Evolutionary conservation across 768 basidiomycete species (phyloP), one percentile per base, ranked within the genome.

Genomic region (Ramaria sp.): DNA sequence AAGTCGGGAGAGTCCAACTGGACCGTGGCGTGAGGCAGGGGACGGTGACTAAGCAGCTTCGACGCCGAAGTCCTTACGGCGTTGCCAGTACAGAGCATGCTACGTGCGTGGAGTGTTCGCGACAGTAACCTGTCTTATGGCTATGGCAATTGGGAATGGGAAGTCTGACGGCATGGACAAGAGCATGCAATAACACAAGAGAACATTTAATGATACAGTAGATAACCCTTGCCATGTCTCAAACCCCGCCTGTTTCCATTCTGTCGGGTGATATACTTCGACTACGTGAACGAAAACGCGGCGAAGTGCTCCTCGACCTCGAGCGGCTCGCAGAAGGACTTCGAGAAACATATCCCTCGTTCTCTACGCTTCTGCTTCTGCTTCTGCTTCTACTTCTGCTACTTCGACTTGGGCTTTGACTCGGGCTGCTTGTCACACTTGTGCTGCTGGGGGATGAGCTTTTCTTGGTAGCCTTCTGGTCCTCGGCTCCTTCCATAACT

Each of bases 401-500:
- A 61, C 68, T 70, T 34, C 55, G 13, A 53, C 63, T 60, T 31
- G 52, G 66, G 57, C 63, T 64, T 10, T 60, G 59, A 51, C 64
- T 53, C 7, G 59, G 57, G 49, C 72, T 72, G 17, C 73, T 64
- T 13, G 34, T 10, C 34, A 7, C 34, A 13, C 34, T 37, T 37
- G 3, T 2, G 9, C 34, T 13, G 54, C 74, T 77, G 48, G 49
- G 57, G 27, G 45, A 22, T 24, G 59, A 30, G n/a, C 34, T 52
- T 47, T 66, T 70, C 22, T 71, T 71, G 54, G 77, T 77, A 20
- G 70, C 77, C 13, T 46, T 68, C 45, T 71, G 68, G 27, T 86
- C 82, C 57, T 77, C 80, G 61, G 76, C 79, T 47, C 82, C 88
- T 65, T 91, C 86, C 82, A 95, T 79, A 1, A 90, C 91, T 62